A percentile compares a stretch with the other conserved stretches of the same genome.
phyloP scores from a whole-genome alignment of 768 basidiomycete species.

The Tylopilus subfusipes region DNA sequence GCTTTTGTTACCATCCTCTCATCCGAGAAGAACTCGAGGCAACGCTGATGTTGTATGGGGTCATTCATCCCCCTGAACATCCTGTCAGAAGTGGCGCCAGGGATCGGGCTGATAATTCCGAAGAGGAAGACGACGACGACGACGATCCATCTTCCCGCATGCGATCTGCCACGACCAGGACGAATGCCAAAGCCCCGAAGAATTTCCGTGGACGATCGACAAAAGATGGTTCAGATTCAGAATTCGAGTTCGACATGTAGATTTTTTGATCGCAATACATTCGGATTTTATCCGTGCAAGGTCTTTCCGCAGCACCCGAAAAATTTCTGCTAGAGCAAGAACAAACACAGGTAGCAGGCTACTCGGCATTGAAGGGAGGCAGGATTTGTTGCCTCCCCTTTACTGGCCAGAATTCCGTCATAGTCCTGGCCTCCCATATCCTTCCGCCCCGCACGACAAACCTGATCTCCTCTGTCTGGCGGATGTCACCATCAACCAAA shows the following conservation, averaged over 20 bases:
- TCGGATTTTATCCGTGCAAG: not conserved
- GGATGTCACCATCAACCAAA: slow-evolving; percentile 51
- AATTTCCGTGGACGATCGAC: slow-evolving; percentile 49
- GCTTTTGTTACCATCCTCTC: not conserved
- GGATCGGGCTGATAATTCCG: slow-evolving; percentile 38
- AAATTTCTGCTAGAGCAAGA: not conserved
- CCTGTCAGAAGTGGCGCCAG: slow-evolving; percentile 28
- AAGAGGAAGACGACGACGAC: slow-evolving; percentile 43
- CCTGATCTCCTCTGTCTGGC: slow-evolving; percentile 45
- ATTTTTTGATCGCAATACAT: not conserved
- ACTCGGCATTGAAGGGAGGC: slow-evolving; percentile 57
- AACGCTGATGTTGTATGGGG: slow-evolving; percentile 59
- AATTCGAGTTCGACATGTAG: slow-evolving; percentile 75
- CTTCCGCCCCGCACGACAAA: slow-evolving; percentile 67
- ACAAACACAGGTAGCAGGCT: slow-evolving; percentile 1
- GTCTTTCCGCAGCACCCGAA: not conserved
- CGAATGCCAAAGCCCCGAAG: slow-evolving; percentile 48
- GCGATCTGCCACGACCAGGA: slow-evolving; percentile 56
- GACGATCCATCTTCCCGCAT: slow-evolving; percentile 50
- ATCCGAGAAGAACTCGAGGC: slow-evolving; percentile 61
- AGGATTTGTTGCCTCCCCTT: slow-evolving; percentile 50
- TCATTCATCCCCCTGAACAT: slow-evolving; percentile 55
- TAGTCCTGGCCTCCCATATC: slow-evolving; percentile 62
- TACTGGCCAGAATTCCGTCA: slow-evolving; percentile 72
- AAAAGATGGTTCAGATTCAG: slow-evolving; percentile 71